Conservation (phyloP, 1,139 yeast species). For the Kluyveromyces sp. region DNA sequence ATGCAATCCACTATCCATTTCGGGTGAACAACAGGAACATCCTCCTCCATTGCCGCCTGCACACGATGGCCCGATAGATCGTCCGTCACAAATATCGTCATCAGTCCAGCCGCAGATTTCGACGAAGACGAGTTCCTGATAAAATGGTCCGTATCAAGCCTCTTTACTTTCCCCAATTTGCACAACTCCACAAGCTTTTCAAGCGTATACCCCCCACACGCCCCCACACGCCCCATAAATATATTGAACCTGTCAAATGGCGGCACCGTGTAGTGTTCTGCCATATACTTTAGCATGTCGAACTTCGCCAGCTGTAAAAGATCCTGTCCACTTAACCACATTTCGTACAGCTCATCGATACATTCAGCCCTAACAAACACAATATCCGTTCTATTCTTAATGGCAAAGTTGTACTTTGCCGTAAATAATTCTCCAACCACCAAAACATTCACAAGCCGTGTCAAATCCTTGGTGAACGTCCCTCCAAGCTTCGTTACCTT, state of each 20-base stretch:
- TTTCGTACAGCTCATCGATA: constrained; percentile 19
- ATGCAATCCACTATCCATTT: constrained; percentile 64
- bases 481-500: constrained; percentile 29
- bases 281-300: constrained; percentile 16
- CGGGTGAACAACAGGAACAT: constrained; percentile 58
- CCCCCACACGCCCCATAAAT: constrained; percentile 25
- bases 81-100: constrained; percentile 25
- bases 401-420: constrained; percentile 25
- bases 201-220: constrained; percentile 7
- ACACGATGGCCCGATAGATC: constrained; percentile 22
- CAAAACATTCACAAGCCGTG: constrained; percentile 24
- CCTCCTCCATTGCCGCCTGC: constrained; percentile 21
- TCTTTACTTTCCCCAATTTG: constrained; percentile 15
- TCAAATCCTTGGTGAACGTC: constrained; percentile 21
- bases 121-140: constrained; percentile 15
- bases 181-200: constrained; percentile 17
- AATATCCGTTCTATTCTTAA: constrained; percentile 24
- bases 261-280: constrained; percentile 14
- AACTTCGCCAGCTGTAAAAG: constrained; percentile 8
- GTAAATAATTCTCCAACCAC: constrained; percentile 21
- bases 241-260: constrained; percentile 21
- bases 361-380: constrained; percentile 17
- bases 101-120: constrained; percentile 4
- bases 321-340: constrained; percentile 28
- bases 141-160: constrained; percentile 20